Evolutionary conservation across 2,329 filamentous ascomycete genomes (phyloP).

Genomic region (Dactylellina cionopaga): DNA sequence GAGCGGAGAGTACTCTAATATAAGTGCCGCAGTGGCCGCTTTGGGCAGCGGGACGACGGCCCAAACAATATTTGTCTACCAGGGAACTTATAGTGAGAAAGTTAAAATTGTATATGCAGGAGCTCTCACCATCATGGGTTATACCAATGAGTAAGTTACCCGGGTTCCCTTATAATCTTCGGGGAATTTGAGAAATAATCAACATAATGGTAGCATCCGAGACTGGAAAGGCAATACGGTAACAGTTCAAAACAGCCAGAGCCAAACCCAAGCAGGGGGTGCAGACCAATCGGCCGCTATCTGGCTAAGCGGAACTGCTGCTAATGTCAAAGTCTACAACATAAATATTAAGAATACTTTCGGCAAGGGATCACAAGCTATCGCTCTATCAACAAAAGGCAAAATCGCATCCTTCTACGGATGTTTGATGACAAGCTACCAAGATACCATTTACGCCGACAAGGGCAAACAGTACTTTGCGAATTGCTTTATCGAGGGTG

Average conservation of each 20-base stretch:
- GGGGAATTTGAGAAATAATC: background rate
- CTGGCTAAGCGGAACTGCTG: constrained; percentile 60
- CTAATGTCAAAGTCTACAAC: constrained; percentile 70
- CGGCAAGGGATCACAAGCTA: constrained; percentile 64
- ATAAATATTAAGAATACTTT: constrained; percentile 68
- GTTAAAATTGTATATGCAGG: constrained; percentile 66
- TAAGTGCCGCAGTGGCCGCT: constrained; percentile 69
- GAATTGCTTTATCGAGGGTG: constrained; percentile 67
- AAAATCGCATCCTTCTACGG: constrained; percentile 68
- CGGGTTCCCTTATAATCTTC: constrained; percentile 57
- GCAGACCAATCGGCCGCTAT: background rate
- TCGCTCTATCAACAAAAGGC: constrained; percentile 66
- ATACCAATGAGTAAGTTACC: constrained; percentile 65
- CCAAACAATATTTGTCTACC: constrained; percentile 71
- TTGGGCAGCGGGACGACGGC: constrained; percentile 65
- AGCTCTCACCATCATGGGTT: constrained; percentile 68
- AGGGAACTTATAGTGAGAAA: constrained; percentile 70
- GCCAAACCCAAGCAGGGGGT: background rate
- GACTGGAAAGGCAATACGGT: background rate
- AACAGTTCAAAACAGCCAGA: background rate
- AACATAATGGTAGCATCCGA: background rate
- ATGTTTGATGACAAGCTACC: constrained; percentile 66
- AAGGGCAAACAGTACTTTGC: constrained; percentile 67
- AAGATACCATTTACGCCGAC: constrained; percentile 66
- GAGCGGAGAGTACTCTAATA: constrained; percentile 51